Evolutionary conservation across 495 filamentous ascomycete species (phyloP), one percentile per base, ranked within the genome.

Genomic region (Physcia stellaris): DNA sequence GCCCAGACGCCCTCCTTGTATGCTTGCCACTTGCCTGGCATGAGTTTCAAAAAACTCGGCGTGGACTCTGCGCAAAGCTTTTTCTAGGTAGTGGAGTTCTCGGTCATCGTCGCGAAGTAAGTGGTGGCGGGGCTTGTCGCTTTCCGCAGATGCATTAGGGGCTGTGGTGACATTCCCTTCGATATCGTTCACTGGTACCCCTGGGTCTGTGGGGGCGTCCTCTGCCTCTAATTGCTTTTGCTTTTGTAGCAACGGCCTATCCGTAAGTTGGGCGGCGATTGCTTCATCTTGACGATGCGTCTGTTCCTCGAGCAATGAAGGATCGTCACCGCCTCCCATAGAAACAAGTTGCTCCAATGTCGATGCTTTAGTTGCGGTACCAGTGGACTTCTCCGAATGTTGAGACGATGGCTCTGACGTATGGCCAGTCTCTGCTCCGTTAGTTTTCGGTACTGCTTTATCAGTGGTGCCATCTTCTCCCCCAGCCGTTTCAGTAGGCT

Each of bases 141-240:
- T 32, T 18, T 71, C 63, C 28, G 55, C 57, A 12, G 64, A 56
- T 16, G 64, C 59, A 1, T 71, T 63, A 17, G 62, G 40, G 32
- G 52, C 60, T 4, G 55, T 39, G 17, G 56, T 52, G 9, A 41
- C 39, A 21, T 36, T 24, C 19, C 24, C 10, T 5, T 54, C 47
- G 20, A 37, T 50, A 27, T 53, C 48, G 15, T 46, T 43, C 5
- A 42, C 47, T 19, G 40, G 19, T 16, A 65, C 67, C 24, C 67
- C 63, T 19, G 56, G 56, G 15, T 45, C 58, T 43, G 62, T 60
- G 13, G 68, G 67, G 29, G 63, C 61, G 37, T 83, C 77, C 42
- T 87, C 80, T 27, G 77, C 75, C 47, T 98, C 90, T 24, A 94
- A 66, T 49, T 83, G 67, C 41, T 92, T 81, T 53, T 99, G 90